Base-by-base conservation (phyloP, 2,329 filamentous ascomycete species). In the Escovopsis sp. region DNA sequence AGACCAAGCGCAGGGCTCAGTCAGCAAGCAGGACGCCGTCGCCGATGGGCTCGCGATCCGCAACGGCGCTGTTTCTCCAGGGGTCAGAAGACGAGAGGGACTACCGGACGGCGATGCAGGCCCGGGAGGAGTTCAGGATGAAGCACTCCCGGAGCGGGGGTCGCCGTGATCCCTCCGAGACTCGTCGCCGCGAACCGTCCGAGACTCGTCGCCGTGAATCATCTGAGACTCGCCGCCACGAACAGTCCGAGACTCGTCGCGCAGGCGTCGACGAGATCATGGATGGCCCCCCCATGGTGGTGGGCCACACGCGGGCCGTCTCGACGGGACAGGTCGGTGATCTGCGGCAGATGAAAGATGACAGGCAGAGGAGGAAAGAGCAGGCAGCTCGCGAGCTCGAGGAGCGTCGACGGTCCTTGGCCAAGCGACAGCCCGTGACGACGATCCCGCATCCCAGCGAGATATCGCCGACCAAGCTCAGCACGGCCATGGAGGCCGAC, bases 371-470 rank as follows among this genome's bases (percentile, higher is more conserved):
- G 33, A 80, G 78, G 57, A 83, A 79, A 56, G 80, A 85, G 44
- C 64, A 76, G 33, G 81, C 81, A 9, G 85, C 86, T 7, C 76
- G 80, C 33, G 87, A 94, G 55, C 70, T 96, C 1, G 87, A 94
- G 55, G 83, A 90, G 48, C 76, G 88, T 19, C 77, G 88, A 39
- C 74, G 82, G 50, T 94, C 88, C 12, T 65, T 93, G 18, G 84
- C 82, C 15, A 72, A 83, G 37, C 72, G 85, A 34, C 81, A 85
- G 4, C 82, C 81, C 17, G 84, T 78, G 3, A 85, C 85, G 0
- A 63, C 75, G 0, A 92, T 94, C 41, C 77, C 83, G 5, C 77
- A 86, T 44, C 87, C 87, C 0, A 65, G 66, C 40, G 60, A 72
- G 39, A 57, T 74, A 30, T 48, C 48, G 15, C 48, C 50, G 9